A percentile compares a stretch with the other conserved stretches of the same genome.
Evolutionary conservation across 257 asterid species (phyloP).

Genomic region (Fraxinus quadrangulata): DNA sequence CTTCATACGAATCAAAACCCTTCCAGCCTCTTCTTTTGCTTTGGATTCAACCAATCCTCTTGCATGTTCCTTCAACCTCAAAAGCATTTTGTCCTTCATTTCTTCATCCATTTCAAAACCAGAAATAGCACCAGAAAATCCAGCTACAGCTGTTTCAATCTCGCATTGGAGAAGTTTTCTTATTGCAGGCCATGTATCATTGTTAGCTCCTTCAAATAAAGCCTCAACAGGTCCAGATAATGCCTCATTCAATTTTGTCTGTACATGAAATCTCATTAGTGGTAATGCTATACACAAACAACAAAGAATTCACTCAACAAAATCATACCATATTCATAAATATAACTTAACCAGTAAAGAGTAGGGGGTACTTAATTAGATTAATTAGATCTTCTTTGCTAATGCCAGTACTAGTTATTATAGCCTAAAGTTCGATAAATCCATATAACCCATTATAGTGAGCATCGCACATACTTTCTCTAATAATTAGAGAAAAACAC

Average conservation of each 20-base stretch:
- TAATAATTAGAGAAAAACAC: conserved; percentile 15
- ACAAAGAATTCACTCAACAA: background rate
- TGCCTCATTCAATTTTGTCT: conserved; percentile 74
- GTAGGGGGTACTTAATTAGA: background rate
- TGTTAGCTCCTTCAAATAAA: conserved; percentile 81
- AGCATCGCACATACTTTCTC: background rate
- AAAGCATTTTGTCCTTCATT: conserved; percentile 60
- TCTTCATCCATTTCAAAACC: conserved; percentile 82
- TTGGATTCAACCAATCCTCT: conserved; percentile 82
- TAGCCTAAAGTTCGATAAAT: background rate
- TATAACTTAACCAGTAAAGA: background rate
- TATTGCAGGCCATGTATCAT: conserved; percentile 88
- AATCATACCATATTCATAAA: background rate
- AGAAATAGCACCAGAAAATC: conserved; percentile 70
- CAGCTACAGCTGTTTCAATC: conserved; percentile 55
- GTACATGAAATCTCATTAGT: conserved; percentile 38
- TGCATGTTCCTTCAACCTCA: conserved; percentile 68
- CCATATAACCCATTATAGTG: background rate
- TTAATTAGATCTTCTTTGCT: background rate
- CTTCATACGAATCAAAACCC: conserved; percentile 86
- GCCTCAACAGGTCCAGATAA: conserved; percentile 88
- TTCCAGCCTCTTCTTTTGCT: conserved; percentile 89
- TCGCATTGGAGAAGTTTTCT: conserved; percentile 74
- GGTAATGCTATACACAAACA: conserved; percentile 11
- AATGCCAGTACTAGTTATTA: background rate